Percentiles rank a stretch among this genome's conserved stretches.
phyloP scores from a whole-genome alignment of 1,284 basidiomycete genomes.

The Puccinia horiana region DNA sequence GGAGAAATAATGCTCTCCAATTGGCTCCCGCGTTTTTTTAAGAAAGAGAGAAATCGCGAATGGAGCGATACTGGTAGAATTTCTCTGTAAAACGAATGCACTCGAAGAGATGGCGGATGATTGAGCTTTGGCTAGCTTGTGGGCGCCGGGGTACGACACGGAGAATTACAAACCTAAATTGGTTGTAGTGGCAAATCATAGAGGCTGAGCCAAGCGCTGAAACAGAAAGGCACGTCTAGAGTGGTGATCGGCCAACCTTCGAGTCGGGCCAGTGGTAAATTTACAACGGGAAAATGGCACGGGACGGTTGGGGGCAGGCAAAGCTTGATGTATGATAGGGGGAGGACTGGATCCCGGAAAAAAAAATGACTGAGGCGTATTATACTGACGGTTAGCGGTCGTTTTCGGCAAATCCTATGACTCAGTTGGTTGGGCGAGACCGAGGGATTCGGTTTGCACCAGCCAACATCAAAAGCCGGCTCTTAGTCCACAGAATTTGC shows the following conservation, averaged over 20 bases:
- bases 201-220: neutral
- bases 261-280: constrained; percentile 42
- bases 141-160: constrained; percentile 31
- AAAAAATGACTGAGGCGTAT: constrained; percentile 16
- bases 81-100: constrained; percentile 9
- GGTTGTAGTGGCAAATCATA: constrained; percentile 5
- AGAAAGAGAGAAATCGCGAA: constrained; percentile 13
- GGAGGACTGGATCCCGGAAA: neutral
- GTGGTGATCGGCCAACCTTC: constrained; percentile 20
- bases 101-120: constrained; percentile 1
- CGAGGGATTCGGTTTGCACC: neutral
- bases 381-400: constrained; percentile 20
- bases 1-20: neutral
- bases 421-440: constrained; percentile 12
- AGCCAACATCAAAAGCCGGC: constrained; percentile 6
- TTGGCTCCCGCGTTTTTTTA: constrained; percentile 7
- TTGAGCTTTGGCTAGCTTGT: constrained; percentile 24
- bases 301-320: constrained; percentile 16
- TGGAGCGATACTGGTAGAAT: constrained; percentile 14
- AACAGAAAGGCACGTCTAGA: constrained; percentile 3
- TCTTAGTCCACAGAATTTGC: neutral
- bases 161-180: constrained; percentile 19
- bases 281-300: constrained; percentile 28
- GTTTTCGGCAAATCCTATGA: constrained; percentile 34
- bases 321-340: constrained; percentile 27